Evolutionary conservation across 345 rosid species (phyloP), one percentile per base, ranked within the genome.

Genomic region (Melastoma malabathricum): DNA sequence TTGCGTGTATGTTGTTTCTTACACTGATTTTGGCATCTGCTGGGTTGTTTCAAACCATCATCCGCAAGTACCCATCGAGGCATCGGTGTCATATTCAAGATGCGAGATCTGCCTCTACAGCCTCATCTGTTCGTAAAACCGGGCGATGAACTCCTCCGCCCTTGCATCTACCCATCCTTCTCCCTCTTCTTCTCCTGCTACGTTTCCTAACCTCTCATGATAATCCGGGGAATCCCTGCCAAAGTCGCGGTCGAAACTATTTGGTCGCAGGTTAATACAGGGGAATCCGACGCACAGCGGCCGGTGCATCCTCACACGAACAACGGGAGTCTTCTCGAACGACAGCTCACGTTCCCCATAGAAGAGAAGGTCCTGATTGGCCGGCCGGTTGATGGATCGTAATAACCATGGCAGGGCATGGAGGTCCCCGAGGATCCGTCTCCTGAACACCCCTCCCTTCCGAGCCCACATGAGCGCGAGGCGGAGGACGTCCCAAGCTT

Each of bases 311-410:
- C 74, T 81, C 52, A 68, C 66, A 22, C 80, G 78, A 68, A 84
- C 73, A 44, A 89, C 56, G 19, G 95, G 97, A 0, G 97, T 89
- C 57, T 79, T 67, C 44, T 84, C 86, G 50, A 89, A 89, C 3
- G 97, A 82, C 47, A 89, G 83, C 76, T 89, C 70, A 2, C 76
- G 82, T 60, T 83, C 87, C 18, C 75, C 66, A 13, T 29, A 29
- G 9, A 31, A n/a, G 25, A 72, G 72, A 57, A 60, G 63, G 12
- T 58, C 38, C 13, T 55, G 76, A 51, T 56, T 63, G 15, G 64
- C 49, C 6, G 31, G 46, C 23, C 60, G 43, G 45, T 58, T 43
- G 55, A 27, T 19, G 58, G 46, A 66, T 55, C 72, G 80, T 39
- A 88, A 61, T 55, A 76, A 78, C 77, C 75, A 82, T 15, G 77